phyloP scores from a whole-genome alignment of 371 early-diverging fungal species.

The Rhizopus stolonifer region DNA sequence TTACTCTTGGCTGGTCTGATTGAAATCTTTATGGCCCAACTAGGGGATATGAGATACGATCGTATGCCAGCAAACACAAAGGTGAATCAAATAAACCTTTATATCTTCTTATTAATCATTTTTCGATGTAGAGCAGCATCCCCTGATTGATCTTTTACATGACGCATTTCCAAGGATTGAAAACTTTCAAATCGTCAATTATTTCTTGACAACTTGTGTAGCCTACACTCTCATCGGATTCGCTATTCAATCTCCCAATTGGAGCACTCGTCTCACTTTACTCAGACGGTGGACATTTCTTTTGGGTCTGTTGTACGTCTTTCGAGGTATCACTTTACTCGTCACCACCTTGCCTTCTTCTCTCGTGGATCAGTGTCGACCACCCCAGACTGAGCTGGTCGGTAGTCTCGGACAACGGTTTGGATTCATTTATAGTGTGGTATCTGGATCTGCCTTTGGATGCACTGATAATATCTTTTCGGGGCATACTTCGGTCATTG shows the following conservation, averaged over 20 bases:
- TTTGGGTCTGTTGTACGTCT: conserved; percentile 55
- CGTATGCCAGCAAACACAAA: conserved; percentile 12
- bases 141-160: conserved; percentile 34
- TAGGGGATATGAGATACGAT: conserved; percentile 36
- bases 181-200: conserved; percentile 44
- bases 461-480: conserved; percentile 81
- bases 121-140: conserved; percentile 15
- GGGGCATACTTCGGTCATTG: conserved; percentile 69
- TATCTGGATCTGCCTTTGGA: conserved; percentile 43
- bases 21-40: conserved; percentile 42
- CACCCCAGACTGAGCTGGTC: conserved; percentile 29
- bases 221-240: conserved; percentile 47
- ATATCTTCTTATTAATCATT: not conserved
- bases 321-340: conserved; percentile 61
- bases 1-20: conserved; percentile 33
- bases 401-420: conserved; percentile 30
- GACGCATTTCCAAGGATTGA: conserved; percentile 36
- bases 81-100: conserved; percentile 8
- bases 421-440: conserved; percentile 24
- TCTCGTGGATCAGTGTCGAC: conserved; percentile 43
- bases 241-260: conserved; percentile 47
- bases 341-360: conserved; percentile 74
- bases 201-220: conserved; percentile 43
- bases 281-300: conserved; percentile 63
- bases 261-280: conserved; percentile 53